phyloP scores from a whole-genome alignment of 768 basidiomycete genomes.

The Collybia nuda region DNA sequence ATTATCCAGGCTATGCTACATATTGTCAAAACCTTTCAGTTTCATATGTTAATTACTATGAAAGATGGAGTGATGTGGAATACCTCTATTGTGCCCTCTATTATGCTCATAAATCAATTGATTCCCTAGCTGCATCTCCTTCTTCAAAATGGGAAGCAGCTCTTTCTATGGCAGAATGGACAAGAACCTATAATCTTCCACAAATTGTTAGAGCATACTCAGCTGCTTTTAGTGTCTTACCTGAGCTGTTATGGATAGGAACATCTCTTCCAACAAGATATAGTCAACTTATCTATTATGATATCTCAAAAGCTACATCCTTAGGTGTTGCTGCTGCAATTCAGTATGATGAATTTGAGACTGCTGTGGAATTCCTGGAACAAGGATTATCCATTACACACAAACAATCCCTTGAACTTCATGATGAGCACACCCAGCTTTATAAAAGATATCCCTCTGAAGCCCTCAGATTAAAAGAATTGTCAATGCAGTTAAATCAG shows the following conservation, averaged over 20 bases:
- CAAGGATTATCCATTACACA: constrained; percentile 7
- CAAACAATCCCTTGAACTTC: constrained; percentile 2
- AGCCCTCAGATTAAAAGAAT: background rate
- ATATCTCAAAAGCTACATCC: constrained; percentile 1
- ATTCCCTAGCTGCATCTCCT: background rate
- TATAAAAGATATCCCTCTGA: background rate
- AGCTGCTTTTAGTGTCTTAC: background rate
- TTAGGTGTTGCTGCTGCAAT: constrained; percentile 8
- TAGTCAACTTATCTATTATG: background rate
- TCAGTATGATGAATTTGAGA: background rate
- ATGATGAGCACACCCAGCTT: background rate
- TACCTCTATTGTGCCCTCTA: background rate
- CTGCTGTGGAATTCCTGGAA: constrained; percentile 10
- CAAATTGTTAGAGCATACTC: constrained; percentile 5
- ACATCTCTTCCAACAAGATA: constrained; percentile 1
- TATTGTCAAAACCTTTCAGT: background rate
- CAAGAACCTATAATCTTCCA: background rate
- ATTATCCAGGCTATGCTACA: background rate
- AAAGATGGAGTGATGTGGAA: background rate
- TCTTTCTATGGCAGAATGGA: background rate
- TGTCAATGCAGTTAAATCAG: background rate
- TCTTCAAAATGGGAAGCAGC: constrained; percentile 3
- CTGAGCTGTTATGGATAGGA: constrained; percentile 7
- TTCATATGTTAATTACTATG: background rate
- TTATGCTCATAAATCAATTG: background rate